phyloP scores from a whole-genome alignment of 371 early-diverging fungal genomes.

The Synchytrium microbalum region DNA sequence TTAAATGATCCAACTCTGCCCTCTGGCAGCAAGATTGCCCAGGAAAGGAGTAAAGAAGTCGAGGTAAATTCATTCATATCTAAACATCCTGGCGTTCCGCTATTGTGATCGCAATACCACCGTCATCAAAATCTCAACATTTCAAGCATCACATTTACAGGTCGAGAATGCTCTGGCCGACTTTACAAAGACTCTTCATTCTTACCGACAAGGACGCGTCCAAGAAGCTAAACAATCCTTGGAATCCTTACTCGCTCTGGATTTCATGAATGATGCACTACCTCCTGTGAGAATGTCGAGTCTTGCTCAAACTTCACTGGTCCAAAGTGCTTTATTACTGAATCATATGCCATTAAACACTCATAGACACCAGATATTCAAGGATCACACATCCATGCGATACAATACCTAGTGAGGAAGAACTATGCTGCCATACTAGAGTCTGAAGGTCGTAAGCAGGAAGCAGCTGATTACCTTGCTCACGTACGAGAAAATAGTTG shows the following conservation, averaged over 20 bases:
- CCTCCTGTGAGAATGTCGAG: neutral
- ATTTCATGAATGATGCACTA: neutral
- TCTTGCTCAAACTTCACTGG: too few species aligned
- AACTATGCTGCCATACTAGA: neutral
- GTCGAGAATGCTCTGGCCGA: conserved; percentile 1
- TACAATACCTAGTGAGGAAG: neutral
- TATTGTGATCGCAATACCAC: neutral
- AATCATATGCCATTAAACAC: too few species aligned
- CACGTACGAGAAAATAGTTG: neutral
- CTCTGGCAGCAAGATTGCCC: neutral
- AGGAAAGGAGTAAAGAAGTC: neutral
- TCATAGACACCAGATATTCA: neutral
- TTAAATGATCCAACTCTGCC: neutral
- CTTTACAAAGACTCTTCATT: neutral
- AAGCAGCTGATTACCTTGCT: neutral
- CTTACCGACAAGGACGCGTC: neutral
- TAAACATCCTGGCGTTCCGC: neutral
- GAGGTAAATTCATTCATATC: neutral
- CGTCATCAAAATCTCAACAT: neutral
- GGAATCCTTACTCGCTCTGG: neutral
- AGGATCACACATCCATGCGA: neutral
- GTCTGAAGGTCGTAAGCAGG: neutral
- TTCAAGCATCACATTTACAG: neutral
- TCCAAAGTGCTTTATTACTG: too few species aligned
- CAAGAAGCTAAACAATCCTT: neutral